Base-by-base conservation (phyloP, 1,284 basidiomycete genomes). In the Singerocomus inundabilis region DNA sequence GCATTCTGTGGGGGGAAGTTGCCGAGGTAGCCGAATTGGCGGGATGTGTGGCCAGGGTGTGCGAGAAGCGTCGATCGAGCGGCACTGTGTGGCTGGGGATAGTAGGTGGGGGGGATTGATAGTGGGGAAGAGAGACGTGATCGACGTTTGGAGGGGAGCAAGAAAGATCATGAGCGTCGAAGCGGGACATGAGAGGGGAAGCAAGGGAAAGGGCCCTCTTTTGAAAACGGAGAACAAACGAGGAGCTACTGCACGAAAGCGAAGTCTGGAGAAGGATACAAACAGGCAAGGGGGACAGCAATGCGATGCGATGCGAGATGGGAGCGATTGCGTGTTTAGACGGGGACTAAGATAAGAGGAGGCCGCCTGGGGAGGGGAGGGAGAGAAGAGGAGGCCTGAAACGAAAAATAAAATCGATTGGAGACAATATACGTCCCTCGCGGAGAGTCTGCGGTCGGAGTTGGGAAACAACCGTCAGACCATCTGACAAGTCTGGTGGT, bases 121-220 rank as follows among this genome's bases (percentile, higher is more conserved):
- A 54, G 3, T 37, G 36, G 16, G 50, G 35, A 42, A 51, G 40
- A 46, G 32, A 49, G 49, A 57, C 48, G 44, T 50, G 56, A 56
- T 58, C 58, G 50, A 54, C 44, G 51, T 60, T 59, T 16, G 49
- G 29, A 33, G 52, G n/a, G 12, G 58, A 46, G 41, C 53, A 66
- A 49, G 78, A 75, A 56, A 70, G 73, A 50, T 80, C 80, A 58
- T 75, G 69, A 40, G 64, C 55, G 48, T 73, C 72, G 46, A 65
- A 59, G 50, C 59, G 73, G 59, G 74, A 72, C 74, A 76, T 70
- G 50, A 49, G 33, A 43, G 16, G 24, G 35, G 29, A 41, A 49
- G 52, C 39, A 40, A 45, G 21, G 6, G 30, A 39, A 16, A 38
- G 7, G 21, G 16, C 26, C 46, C 52, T 43, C 46, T 44, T 48